Percentiles rank a stretch among this genome's conserved stretches.
These are phyloP conservation scores for Penicillium bialowiezense DNA, from an alignment of 495 filamentous ascomycete genomes.

Conservation along the genomic window DNA sequence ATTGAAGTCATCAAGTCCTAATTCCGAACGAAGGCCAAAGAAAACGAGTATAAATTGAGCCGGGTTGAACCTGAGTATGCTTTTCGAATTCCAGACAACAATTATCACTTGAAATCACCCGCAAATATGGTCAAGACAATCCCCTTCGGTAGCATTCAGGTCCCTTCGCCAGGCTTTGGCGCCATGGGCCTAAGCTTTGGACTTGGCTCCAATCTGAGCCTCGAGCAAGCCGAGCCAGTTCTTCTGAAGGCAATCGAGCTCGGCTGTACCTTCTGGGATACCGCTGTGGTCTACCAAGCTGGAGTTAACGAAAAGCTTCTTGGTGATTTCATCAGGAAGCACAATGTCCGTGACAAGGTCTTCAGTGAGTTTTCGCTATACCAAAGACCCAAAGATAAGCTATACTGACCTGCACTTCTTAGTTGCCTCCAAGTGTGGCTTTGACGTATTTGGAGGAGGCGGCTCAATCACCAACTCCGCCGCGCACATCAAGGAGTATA, in stretches of 20 bases:
- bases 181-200: slow-evolving; percentile 47
- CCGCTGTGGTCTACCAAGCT: slow-evolving; percentile 48
- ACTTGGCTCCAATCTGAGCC: slow-evolving; percentile 37
- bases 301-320: slow-evolving; percentile 51
- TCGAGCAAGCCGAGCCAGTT: slow-evolving; percentile 49
- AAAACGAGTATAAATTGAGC: neutral
- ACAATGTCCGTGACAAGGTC: slow-evolving; percentile 47
- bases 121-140: slow-evolving; percentile 42
- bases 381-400: neutral
- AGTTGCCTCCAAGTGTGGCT: slow-evolving; percentile 51
- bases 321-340: slow-evolving; percentile 52
- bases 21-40: neutral
- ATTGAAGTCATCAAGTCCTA: neutral
- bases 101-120: neutral
- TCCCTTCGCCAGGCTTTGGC: slow-evolving; percentile 43
- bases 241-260: slow-evolving; percentile 49
- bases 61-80: too few species aligned
- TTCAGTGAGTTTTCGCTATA: slow-evolving; percentile 30
- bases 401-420: neutral
- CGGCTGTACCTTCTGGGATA: slow-evolving; percentile 54
- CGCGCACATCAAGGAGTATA: slow-evolving; percentile 48
- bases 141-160: slow-evolving; percentile 37
- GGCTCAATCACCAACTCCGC: slow-evolving; percentile 43
- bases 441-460: slow-evolving; percentile 30
- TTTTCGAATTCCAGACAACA: neutral